Conservation (phyloP, 192 early-diverging fungal species). For the Spizellomyces sp. region DNA sequence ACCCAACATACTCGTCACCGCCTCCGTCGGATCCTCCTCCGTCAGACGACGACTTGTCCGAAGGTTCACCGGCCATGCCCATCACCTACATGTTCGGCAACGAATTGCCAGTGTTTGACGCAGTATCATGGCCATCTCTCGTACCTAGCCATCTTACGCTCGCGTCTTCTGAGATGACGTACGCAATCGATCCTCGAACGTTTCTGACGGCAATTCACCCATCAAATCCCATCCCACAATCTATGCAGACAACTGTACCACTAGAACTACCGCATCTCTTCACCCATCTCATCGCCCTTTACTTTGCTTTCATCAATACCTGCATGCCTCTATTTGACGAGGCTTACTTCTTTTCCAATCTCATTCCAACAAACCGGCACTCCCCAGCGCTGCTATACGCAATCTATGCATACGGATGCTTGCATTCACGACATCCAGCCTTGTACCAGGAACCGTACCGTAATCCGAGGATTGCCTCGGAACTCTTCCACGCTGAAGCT, state of each 20-base stretch:
- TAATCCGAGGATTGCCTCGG: conserved; percentile 36
- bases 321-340: conserved; percentile 39
- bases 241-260: conserved; percentile 10
- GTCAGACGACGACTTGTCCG: not conserved
- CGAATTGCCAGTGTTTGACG: not conserved
- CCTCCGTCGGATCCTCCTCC: not conserved
- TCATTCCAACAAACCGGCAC: conserved; percentile 48
- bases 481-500: conserved; percentile 18
- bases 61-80: not conserved
- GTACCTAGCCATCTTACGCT: not conserved
- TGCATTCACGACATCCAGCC: conserved; percentile 34
- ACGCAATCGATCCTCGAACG: not conserved
- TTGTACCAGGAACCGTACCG: conserved; percentile 39
- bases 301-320: conserved; percentile 36
- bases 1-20: not conserved
- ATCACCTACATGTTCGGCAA: not conserved
- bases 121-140: not conserved
- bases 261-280: conserved; percentile 18
- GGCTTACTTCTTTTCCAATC: conserved; percentile 35
- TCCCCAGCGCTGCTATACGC: conserved; percentile 45
- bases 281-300: conserved; percentile 38
- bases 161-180: not conserved
- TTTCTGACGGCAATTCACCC: not conserved
- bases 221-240: not conserved
- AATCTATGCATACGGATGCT: conserved; percentile 43